Percentiles rank a stretch among this genome's conserved stretches.
phyloP scores from a whole-genome alignment of 2,329 filamentous ascomycete genomes.

The Xylariaceae sp. region DNA sequence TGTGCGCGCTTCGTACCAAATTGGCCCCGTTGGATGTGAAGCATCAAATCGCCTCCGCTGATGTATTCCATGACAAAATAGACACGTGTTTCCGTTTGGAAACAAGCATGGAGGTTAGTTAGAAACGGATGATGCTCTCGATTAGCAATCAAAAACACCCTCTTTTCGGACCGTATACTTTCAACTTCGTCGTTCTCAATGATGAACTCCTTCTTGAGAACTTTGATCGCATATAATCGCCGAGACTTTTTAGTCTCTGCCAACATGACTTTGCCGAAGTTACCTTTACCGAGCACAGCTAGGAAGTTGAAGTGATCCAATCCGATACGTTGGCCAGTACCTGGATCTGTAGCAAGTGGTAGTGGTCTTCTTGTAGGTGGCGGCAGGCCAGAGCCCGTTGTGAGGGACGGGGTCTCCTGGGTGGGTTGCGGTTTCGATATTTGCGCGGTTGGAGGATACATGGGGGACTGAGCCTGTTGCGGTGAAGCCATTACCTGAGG shows the following conservation, averaged over 20 bases:
- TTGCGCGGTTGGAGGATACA: slow-evolving; percentile 32
- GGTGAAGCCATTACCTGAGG: slow-evolving; percentile 33
- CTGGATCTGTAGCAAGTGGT: slow-evolving; percentile 66
- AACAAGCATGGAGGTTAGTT: slow-evolving; percentile 91
- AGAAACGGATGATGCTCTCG: slow-evolving; percentile 95
- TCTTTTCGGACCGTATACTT: slow-evolving; percentile 94
- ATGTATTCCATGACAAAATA: slow-evolving; percentile 99
- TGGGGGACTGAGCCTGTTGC: slow-evolving; percentile 32
- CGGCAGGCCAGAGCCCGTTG: slow-evolving; percentile 33
- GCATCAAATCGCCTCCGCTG: slow-evolving; percentile 96
- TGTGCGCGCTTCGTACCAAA: slow-evolving; percentile 95
- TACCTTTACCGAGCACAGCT: slow-evolving; percentile 95
- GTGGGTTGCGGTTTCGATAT: slow-evolving; percentile 40
- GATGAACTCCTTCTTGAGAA: slow-evolving; percentile 99
- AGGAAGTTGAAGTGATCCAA: slow-evolving; percentile 99
- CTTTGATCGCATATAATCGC: slow-evolving; percentile 96
- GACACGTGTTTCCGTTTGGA: slow-evolving; percentile 96
- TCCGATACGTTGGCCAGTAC: slow-evolving; percentile 80
- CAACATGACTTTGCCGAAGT: slow-evolving; percentile 99
- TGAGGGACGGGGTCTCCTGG: slow-evolving; percentile 36
- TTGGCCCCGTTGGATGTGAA: slow-evolving; percentile 95
- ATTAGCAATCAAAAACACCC: slow-evolving; percentile 95
- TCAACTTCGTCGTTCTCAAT: slow-evolving; percentile 99
- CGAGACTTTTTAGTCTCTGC: slow-evolving; percentile 92
- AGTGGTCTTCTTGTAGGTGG: slow-evolving; percentile 53